Percentiles rank a stretch among this genome's conserved stretches.
phyloP scores from a whole-genome alignment of 2,329 filamentous ascomycete species.

The Camillea tinctor region DNA sequence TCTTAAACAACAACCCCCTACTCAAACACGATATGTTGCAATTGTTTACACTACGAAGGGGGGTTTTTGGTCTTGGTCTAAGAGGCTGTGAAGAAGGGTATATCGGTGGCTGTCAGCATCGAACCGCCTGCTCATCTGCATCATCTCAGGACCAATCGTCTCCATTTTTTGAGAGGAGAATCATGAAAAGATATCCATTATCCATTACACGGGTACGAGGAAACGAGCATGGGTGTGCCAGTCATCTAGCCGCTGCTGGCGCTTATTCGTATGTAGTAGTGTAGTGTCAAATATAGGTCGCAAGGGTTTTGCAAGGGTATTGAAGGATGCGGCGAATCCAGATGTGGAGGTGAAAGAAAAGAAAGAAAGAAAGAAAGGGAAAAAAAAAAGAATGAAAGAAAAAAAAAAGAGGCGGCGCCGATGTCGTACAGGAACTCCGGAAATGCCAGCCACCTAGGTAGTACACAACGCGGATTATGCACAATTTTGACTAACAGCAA shows the following conservation, averaged over 20 bases:
- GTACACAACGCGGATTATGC: not conserved
- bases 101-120: not conserved
- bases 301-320: too few species aligned
- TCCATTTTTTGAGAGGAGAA: not conserved
- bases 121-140: not conserved
- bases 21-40: constrained; percentile 16
- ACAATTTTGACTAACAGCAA: not conserved
- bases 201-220: not conserved
- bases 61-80: not conserved
- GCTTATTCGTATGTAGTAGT: too few species aligned
- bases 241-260: not conserved
- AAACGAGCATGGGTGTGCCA: not conserved
- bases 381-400: too few species aligned
- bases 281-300: too few species aligned
- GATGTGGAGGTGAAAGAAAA: too few species aligned
- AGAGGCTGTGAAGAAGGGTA: too few species aligned
- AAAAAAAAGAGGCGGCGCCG: not conserved
- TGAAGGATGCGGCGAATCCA: too few species aligned
- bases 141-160: not conserved
- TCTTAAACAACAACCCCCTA: constrained; percentile 14
- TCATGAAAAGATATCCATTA: too few species aligned
- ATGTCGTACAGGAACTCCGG: not conserved
- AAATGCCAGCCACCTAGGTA: not conserved
- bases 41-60: not conserved
- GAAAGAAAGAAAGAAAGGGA: not conserved